Percentiles rank a stretch among this genome's conserved stretches.
These are phyloP conservation scores for Globisporangium middletonii DNA, from an alignment of 352 stramenopile species.

Conservation along the genomic window DNA sequence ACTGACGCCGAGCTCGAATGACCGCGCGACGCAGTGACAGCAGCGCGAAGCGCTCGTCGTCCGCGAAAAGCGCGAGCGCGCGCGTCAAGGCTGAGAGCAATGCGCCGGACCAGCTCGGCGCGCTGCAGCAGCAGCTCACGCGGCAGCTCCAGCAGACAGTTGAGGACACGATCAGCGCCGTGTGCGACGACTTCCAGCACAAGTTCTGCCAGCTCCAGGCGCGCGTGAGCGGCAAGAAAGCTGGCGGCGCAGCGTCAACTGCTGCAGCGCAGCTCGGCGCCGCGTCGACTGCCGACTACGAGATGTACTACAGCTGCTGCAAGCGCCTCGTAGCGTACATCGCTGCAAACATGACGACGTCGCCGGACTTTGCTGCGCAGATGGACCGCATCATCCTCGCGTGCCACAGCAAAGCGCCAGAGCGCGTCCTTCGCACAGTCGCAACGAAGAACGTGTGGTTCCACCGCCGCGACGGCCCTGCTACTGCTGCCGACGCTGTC, in stretches of 20 bases:
- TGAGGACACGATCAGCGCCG: slow-evolving; percentile 38
- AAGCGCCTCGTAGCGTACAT: slow-evolving; percentile 59
- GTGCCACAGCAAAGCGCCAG: slow-evolving; percentile 47
- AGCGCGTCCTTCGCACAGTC: slow-evolving; percentile 41
- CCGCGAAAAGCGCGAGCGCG: not conserved
- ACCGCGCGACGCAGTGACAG: slow-evolving; percentile 3
- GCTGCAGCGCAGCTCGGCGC: slow-evolving; percentile 9
- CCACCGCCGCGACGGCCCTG: slow-evolving; percentile 14
- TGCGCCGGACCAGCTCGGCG: slow-evolving; percentile 21
- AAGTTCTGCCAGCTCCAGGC: not conserved
- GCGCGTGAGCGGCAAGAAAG: slow-evolving; percentile 5
- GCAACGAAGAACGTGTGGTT: slow-evolving; percentile 70
- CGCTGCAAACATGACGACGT: slow-evolving; percentile 52
- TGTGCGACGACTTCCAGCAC: slow-evolving; percentile 41
- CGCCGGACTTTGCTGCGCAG: slow-evolving; percentile 41
- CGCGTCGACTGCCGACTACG: slow-evolving; percentile 32
- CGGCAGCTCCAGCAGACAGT: slow-evolving; percentile 39
- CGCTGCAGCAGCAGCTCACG: slow-evolving; percentile 21
- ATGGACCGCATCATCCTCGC: slow-evolving; percentile 72
- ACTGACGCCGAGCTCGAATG: not conserved
- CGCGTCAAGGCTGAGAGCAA: slow-evolving; percentile 5
- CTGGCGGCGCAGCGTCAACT: slow-evolving; percentile 5
- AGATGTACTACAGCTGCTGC: slow-evolving; percentile 54
- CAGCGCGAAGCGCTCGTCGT: not conserved
- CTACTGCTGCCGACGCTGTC: not conserved